phyloP scores from a whole-genome alignment of 495 filamentous ascomycete genomes.

The Filosporella fistucella region DNA sequence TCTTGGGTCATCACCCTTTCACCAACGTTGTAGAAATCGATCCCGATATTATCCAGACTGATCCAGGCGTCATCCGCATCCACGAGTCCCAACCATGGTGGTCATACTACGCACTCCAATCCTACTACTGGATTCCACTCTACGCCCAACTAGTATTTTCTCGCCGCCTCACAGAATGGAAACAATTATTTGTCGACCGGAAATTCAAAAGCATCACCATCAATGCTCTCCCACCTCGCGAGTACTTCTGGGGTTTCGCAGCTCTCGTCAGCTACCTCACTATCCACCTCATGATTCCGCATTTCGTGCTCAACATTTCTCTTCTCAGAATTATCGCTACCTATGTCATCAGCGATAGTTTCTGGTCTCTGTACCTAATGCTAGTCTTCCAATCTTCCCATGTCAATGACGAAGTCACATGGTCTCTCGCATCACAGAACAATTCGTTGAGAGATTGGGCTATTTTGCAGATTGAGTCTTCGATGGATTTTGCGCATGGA shows the following conservation, averaged over 20 bases:
- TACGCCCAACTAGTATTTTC: constrained; percentile 3
- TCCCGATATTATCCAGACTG: constrained; percentile 4
- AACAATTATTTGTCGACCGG: neutral
- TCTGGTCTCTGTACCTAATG: constrained; percentile 6
- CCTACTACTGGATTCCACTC: constrained; percentile 8
- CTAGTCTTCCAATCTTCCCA: constrained; percentile 4
- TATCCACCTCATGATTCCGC: constrained; percentile 1
- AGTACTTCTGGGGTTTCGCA: constrained; percentile 1
- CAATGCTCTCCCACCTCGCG: neutral
- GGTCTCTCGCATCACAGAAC: neutral
- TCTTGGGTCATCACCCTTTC: constrained; percentile 3
- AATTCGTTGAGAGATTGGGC: neutral
- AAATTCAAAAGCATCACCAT: constrained; percentile 8
- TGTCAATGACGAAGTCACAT: constrained; percentile 4
- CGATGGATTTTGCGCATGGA: constrained; percentile 5
- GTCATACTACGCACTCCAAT: neutral
- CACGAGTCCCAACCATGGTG: constrained; percentile 7
- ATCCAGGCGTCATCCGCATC: neutral
- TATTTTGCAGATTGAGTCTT: constrained; percentile 1
- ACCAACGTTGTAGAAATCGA: constrained; percentile 4
- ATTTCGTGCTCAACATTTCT: neutral
- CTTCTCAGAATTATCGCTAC: neutral
- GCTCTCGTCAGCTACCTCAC: neutral
- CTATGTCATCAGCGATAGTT: neutral
- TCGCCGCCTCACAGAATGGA: constrained; percentile 2